Conservation (phyloP, 2,329 filamentous ascomycete species). For the Penicillium rolfsii region DNA sequence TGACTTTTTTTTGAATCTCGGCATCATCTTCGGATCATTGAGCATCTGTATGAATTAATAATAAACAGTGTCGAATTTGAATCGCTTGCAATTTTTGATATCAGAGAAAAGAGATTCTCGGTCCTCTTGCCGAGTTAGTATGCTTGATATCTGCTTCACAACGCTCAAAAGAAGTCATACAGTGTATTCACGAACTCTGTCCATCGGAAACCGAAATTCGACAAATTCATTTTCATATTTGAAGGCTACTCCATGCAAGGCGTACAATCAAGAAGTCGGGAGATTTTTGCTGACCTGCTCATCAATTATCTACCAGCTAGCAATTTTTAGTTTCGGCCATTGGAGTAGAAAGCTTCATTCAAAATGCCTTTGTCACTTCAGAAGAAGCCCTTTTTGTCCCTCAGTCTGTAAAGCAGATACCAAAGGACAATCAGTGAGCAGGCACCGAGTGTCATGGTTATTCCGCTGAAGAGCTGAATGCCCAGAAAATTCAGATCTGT, state of each 20-base stretch:
- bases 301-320: constrained; percentile 36
- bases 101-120: neutral
- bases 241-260: constrained; percentile 58
- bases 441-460: constrained; percentile 45
- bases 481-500: constrained; percentile 42
- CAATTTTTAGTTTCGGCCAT: too few relatives aligned
- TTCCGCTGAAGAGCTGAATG: constrained; percentile 52
- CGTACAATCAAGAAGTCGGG: constrained; percentile 48
- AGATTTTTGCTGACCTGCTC: constrained; percentile 44
- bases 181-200: constrained; percentile 42
- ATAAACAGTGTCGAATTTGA: neutral
- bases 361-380: constrained; percentile 3
- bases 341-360: too few relatives aligned
- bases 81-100: too few relatives aligned
- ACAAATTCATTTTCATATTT: constrained; percentile 57
- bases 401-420: constrained; percentile 23
- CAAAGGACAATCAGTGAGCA: constrained; percentile 33
- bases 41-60: neutral
- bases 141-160: too few relatives aligned
- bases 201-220: constrained; percentile 37
- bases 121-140: neutral
- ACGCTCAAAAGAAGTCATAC: constrained; percentile 43
- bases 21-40: neutral
- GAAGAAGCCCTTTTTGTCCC: constrained; percentile 26
- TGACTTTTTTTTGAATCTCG: constrained; percentile 2